Base-by-base conservation (phyloP, 352 stramenopile species). In the Phytophthora meadii region DNA sequence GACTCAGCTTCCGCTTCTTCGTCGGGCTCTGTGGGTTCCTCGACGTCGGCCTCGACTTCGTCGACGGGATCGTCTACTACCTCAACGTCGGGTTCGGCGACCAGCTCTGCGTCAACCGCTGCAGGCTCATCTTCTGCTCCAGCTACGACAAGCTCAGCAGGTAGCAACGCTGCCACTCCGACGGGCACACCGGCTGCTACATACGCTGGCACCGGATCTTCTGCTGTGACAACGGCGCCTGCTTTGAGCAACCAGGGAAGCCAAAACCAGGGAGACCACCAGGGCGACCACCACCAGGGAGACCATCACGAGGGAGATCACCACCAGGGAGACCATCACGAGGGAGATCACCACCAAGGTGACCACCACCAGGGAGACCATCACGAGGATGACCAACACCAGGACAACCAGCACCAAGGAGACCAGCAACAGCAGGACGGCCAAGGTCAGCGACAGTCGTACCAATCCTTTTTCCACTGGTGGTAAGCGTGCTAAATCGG, bases 381-480 rank as follows among this genome's bases (percentile, higher is more conserved):
- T 0, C 25, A 54, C 34, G 25, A 63, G 27, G 10, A n/a, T 9
- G 5, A 30, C 46, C 37, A 40, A n/a, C 42, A 62, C 45, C 30
- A 53, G 17, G 34, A 14, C 44, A 3, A 50, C 9, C 22, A 50
- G 10, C 10, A 50, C 19, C 8, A 55, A 4, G n/a, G n/a, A 30
- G n/a, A 28, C 17, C 17, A 49, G 17, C 36, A 58, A 8, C 36
- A 57, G 36, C 54, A 53, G 39, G 42, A 54, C 24, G 12, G 36
- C 3, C 36, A 42, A 42, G 36, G 36, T 8, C 36, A 42, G 22
- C 42, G 32, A 34, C 54, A 54, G 34, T 57, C 12, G 22, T 40
- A 54, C 24, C 47, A 52, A 24, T 50, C 44, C 8, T 49, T 53
- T 28, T 50, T 62, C 44, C 54, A 54, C 54, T 62, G 54, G 54